phyloP scores from a whole-genome alignment of 805 yeast genomes.

The Metschnikowia kunwiensis region DNA sequence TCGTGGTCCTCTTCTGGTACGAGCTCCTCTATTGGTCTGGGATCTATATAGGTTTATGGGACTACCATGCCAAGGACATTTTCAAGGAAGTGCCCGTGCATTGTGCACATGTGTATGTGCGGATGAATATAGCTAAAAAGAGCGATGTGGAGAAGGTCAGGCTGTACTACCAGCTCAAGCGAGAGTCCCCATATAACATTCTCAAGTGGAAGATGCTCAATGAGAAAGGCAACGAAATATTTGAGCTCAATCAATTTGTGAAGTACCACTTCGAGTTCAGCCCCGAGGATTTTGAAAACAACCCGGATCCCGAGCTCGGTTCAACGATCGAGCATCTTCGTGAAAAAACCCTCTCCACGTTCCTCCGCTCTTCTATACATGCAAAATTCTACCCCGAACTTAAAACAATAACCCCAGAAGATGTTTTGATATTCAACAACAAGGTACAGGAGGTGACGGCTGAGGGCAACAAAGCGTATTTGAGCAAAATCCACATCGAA shows the following conservation, averaged over 20 bases:
- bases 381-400: constrained; percentile 14
- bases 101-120: constrained; percentile 68
- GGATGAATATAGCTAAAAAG: constrained; percentile 40
- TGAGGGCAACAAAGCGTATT: constrained; percentile 26
- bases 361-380: constrained; percentile 40
- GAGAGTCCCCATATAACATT: constrained; percentile 25
- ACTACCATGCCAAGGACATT: constrained; percentile 54
- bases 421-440: constrained; percentile 33
- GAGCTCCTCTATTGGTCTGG: constrained; percentile 45
- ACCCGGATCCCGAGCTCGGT: constrained; percentile 63
- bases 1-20: constrained; percentile 27
- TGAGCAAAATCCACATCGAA: constrained; percentile 38
- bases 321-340: constrained; percentile 64
- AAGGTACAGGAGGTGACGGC: constrained; percentile 23
- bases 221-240: constrained; percentile 18
- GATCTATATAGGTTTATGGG: constrained; percentile 42
- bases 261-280: constrained; percentile 73
- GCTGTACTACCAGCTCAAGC: constrained; percentile 29
- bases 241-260: constrained; percentile 26
- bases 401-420: constrained; percentile 8
- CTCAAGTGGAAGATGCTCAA: constrained; percentile 15
- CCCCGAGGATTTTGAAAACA: constrained; percentile 70
- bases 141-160: constrained; percentile 20
- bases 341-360: constrained; percentile 51
- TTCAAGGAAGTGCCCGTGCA: constrained; percentile 74